Evolutionary conservation across 495 filamentous ascomycete species (phyloP).

Genomic region (Recurvomyces mirabilis): DNA sequence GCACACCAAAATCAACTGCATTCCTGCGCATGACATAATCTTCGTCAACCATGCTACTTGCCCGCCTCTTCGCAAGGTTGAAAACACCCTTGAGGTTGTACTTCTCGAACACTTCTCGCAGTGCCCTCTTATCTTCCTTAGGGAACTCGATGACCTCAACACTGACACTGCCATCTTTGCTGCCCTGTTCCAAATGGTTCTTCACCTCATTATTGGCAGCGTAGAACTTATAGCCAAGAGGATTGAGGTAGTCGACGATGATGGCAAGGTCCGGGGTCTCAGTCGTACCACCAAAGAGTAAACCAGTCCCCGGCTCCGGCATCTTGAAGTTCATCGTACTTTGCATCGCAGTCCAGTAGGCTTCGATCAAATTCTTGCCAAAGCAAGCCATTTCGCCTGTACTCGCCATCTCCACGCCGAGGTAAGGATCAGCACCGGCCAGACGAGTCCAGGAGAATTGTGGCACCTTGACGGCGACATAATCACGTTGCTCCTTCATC

Average conservation of each 20-base stretch:
- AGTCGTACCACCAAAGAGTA: slow-evolving; percentile 84
- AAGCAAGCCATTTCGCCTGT: slow-evolving; percentile 99
- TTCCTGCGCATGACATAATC: slow-evolving; percentile 99
- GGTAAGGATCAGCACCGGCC: slow-evolving; percentile 94
- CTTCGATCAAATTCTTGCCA: slow-evolving; percentile 87
- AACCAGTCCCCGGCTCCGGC: slow-evolving; percentile 82
- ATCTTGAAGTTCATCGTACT: slow-evolving; percentile 99
- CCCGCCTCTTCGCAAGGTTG: slow-evolving; percentile 78
- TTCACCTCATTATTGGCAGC: slow-evolving; percentile 75
- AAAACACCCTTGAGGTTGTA: slow-evolving; percentile 93
- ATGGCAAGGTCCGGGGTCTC: slow-evolving; percentile 51
- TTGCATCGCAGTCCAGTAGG: slow-evolving; percentile 93
- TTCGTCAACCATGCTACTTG: slow-evolving; percentile 74
- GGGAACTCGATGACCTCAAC: slow-evolving; percentile 97
- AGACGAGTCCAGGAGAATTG: slow-evolving; percentile 99
- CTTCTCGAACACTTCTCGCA: slow-evolving; percentile 93
- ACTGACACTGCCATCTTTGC: slow-evolving; percentile 46
- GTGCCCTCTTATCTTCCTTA: slow-evolving; percentile 85
- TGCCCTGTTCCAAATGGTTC: slow-evolving; percentile 59
- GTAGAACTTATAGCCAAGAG: slow-evolving; percentile 87
- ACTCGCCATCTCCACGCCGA: slow-evolving; percentile 93
- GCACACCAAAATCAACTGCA: slow-evolving; percentile 95
- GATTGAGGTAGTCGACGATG: slow-evolving; percentile 73
- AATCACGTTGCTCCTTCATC: slow-evolving; percentile 79
- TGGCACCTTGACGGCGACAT: slow-evolving; percentile 91